Evolutionary conservation across 331 rosid genomes (phyloP), one percentile per base, ranked within the genome.

Genomic region (Ulmus americana): DNA sequence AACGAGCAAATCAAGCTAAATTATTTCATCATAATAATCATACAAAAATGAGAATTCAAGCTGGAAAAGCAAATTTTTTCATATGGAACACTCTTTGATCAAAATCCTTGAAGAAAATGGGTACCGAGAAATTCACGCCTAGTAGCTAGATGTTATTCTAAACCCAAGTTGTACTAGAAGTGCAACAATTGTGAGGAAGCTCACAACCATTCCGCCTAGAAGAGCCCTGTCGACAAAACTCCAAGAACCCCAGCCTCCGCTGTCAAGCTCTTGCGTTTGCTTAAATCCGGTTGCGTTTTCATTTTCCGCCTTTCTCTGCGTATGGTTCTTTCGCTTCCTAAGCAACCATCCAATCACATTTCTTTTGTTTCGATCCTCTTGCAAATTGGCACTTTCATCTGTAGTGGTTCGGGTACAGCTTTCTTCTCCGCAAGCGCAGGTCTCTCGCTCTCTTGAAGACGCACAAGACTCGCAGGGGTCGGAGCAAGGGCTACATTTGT

Each of bases 151-250:
- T 70, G 82, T 76, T 65, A 72, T 79, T 46, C 80, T 71, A 28
- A 80, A 61, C 41, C 71, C 83, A 57, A 79, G 80, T 73, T 81
- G 86, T 15, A 61, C 59, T 16, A 82, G 71, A 41, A 94, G 55
- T 28, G 76, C 81, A 74, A 83, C 59, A 66, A 94, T 81, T 10
- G 82, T 81, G 7, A 84, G 64, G 81, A 85, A 72, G 80, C 97
- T 89, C 76, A 81, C 65, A 47, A 88, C 73, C 76, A 90, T 84
- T 74, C 95, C 98, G 60, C 91, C 83, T 18, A 89, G 68, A 72
- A 94, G 97, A 77, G 82, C 87, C 80, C 74, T 87, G 69, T 87
- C 97, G 16, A 90, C 70, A 38, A 61, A 8, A 65, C 81, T 81
- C 95, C 91, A 85, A 35, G 75, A 78, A 47, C 35, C 72, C 51